Evolutionary conservation across 805 yeast species (phyloP).

Genomic region (Candida caryicola): DNA sequence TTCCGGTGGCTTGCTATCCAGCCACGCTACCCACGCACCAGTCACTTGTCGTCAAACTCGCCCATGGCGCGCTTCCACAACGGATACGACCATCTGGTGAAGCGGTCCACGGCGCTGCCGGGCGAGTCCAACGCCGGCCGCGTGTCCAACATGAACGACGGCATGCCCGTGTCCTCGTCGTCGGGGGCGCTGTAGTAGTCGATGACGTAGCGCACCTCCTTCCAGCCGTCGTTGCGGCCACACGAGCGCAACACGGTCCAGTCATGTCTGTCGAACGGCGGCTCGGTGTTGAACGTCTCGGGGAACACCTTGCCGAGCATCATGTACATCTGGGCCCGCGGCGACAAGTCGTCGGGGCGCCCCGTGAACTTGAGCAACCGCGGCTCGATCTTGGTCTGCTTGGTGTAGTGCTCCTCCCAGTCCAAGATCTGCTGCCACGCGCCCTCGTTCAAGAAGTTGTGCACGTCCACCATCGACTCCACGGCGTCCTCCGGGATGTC

Average conservation of each 20-base stretch:
- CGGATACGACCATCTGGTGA: constrained; percentile 64
- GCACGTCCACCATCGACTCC: constrained; percentile 94
- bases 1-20: too few relatives aligned
- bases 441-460: constrained; percentile 93
- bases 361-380: constrained; percentile 86
- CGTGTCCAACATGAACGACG: constrained; percentile 88
- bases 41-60: constrained; percentile 23
- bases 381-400: constrained; percentile 56
- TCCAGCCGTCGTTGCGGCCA: constrained; percentile 50
- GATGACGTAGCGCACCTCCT: constrained; percentile 82
- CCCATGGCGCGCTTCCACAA: constrained; percentile 73
- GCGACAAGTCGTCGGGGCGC: constrained; percentile 81
- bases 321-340: constrained; percentile 74
- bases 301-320: constrained; percentile 71
- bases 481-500: constrained; percentile 94
- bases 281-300: constrained; percentile 61
- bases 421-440: constrained; percentile 93
- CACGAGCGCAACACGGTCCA: constrained; percentile 87
- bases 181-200: constrained; percentile 97
- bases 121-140: constrained; percentile 87
- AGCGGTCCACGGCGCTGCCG: constrained; percentile 63
- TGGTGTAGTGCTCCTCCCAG: constrained; percentile 82
- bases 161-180: constrained; percentile 79
- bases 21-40: too few relatives aligned
- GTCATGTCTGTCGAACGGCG: constrained; percentile 98